phyloP scores from a whole-genome alignment of 352 stramenopile genomes.

The Phytophthora aleatoria region DNA sequence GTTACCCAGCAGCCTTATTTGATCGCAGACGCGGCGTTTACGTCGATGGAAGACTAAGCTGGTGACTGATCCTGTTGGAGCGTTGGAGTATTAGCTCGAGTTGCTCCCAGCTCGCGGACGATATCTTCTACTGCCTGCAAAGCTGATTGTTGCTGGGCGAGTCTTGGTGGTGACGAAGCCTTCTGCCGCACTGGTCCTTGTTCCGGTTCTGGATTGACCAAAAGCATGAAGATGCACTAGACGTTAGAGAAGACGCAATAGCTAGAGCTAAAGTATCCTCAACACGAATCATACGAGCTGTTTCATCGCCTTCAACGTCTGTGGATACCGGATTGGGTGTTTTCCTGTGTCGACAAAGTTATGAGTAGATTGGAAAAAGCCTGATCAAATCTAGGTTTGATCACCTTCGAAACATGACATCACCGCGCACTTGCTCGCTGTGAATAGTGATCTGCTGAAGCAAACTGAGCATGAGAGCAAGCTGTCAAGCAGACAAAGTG shows the following conservation, averaged over 20 bases:
- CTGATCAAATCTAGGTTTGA: too few species aligned
- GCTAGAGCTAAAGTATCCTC: constrained; percentile 2
- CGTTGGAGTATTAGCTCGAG: constrained; percentile 12
- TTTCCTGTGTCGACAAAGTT: too few species aligned
- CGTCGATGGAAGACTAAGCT: constrained; percentile 50
- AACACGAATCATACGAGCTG: constrained; percentile 1
- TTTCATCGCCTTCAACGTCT: constrained; percentile 15
- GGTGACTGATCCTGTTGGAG: constrained; percentile 3
- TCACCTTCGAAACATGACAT: neutral
- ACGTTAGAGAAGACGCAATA: constrained; percentile 15
- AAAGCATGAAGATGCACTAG: neutral
- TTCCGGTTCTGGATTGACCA: constrained; percentile 11
- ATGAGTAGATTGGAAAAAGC: too few species aligned
- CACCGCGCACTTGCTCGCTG: neutral
- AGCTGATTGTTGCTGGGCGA: constrained; percentile 20
- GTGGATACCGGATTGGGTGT: neutral
- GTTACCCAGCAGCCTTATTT: constrained; percentile 29
- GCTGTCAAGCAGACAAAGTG: too few species aligned
- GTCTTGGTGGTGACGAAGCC: constrained; percentile 14
- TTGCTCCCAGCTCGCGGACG: constrained; percentile 40
- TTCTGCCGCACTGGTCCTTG: constrained; percentile 4
- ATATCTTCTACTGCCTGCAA: constrained; percentile 45
- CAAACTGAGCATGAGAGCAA: neutral
- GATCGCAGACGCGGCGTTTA: constrained; percentile 36
- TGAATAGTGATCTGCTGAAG: neutral